A percentile compares a stretch with the other conserved stretches of the same genome.
Conservation (phyloP, 2,329 filamentous ascomycete species). For the Microsporum ferrugineum region DNA sequence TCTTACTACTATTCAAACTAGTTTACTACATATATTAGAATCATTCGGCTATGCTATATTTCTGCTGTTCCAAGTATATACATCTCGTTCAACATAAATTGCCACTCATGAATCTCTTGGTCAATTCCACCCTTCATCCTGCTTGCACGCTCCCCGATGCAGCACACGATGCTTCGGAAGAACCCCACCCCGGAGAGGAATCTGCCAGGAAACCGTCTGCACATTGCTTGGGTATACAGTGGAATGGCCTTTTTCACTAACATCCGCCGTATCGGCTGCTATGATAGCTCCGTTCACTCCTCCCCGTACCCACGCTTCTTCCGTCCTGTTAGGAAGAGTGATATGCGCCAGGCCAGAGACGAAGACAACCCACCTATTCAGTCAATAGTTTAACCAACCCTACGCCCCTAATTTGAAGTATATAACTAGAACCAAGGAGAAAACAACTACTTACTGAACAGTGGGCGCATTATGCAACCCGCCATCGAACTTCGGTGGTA, state of each 20-base stretch:
- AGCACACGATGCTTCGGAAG: constrained; percentile 33
- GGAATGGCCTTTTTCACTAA: constrained; percentile 32
- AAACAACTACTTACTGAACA: constrained; percentile 27
- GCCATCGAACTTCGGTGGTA: constrained; percentile 30
- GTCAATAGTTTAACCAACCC: background rate
- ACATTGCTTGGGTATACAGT: constrained; percentile 33
- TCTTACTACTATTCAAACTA: background rate
- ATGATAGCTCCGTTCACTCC: constrained; percentile 35
- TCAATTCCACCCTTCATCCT: background rate
- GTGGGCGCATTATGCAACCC: constrained; percentile 35
- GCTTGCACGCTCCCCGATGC: constrained; percentile 31
- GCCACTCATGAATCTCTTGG: no score
- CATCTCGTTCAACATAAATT: no score
- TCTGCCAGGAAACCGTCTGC: constrained; percentile 27
- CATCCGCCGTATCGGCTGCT: constrained; percentile 34
- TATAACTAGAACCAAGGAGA: no score
- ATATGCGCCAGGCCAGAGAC: constrained; percentile 33
- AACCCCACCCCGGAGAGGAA: constrained; percentile 28
- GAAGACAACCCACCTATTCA: constrained; percentile 27
- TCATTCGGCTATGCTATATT: background rate
- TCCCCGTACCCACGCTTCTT: constrained; percentile 30
- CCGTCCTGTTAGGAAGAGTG: constrained; percentile 30
- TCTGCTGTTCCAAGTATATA: no score
- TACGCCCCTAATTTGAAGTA: background rate
- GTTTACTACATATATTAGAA: background rate